Evolutionary conservation across 768 basidiomycete genomes (phyloP), one percentile per base, ranked within the genome.

Genomic region (Atractiella rhizophila): DNA sequence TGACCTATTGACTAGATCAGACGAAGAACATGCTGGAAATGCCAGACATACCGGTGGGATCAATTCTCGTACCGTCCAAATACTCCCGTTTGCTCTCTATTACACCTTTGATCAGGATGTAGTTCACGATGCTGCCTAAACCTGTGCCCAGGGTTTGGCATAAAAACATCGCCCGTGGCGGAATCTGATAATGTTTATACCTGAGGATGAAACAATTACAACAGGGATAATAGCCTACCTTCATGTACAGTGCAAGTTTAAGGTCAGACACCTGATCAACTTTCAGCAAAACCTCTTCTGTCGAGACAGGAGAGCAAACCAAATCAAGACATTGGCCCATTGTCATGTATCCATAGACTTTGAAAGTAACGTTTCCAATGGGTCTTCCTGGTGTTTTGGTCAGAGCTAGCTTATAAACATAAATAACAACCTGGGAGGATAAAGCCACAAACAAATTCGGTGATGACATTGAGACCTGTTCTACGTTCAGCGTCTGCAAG

Each of bases 401-500:
- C 24, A 19, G 18, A 21, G 3, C 21, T 8, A n/a, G 3, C 47
- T 50, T 15, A 53, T 45, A 16, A 49, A 51, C 25, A 42, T n/a
- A n/a, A n/a, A n/a, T n/a, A n/a, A n/a, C n/a, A 33, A 0, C 55
- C 55, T 1, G 55, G 55, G 32, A 50, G 48, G 15, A 58, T 42
- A 24, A 45, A 53, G 2, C 57, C 57, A 2, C 51, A 49, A 12
- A 56, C 39, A 21, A 58, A 54, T 44, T 58, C 56, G 18, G 54
- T 57, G 29, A 55, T 46, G 25, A 57, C 56, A 31, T 58, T 58
- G 7, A 58, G 42, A 0, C 57, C 57, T 11, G 54, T 40, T 42
- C 16, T 11, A 28, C 0, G 31, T 38, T n/a, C n/a, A n/a, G n/a
- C 13, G 45, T 51, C 11, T 47, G 47, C 5, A 35, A 28, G 29